phyloP scores from a whole-genome alignment of 163 green algal species.

The Trebouxiophyceae sp. region DNA sequence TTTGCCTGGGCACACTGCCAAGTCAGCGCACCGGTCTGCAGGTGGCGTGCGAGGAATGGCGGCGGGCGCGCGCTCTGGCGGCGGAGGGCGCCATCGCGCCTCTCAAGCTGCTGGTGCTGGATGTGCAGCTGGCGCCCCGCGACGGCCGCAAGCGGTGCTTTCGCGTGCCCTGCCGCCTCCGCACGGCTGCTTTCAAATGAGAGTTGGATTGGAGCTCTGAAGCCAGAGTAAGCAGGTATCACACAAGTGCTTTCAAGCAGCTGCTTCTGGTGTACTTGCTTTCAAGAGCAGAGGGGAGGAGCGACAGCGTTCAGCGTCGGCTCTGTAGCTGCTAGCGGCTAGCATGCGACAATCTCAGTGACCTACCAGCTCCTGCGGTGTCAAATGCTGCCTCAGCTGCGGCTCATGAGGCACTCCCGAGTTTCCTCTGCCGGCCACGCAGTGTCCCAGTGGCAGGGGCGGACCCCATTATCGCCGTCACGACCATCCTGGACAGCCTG shows the following conservation, averaged over 20 bases:
- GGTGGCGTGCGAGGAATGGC: constrained; percentile 5
- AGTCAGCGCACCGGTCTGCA: too few relatives aligned
- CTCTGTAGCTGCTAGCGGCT: not conserved
- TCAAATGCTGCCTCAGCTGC: too few relatives aligned
- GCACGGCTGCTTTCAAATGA: not conserved
- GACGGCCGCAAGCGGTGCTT: constrained; percentile 43
- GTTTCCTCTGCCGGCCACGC: too few relatives aligned
- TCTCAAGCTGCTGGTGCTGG: constrained; percentile 43
- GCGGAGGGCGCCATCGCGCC: constrained; percentile 41
- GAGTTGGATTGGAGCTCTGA: not conserved
- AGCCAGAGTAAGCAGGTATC: not conserved
- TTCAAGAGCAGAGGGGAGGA: not conserved
- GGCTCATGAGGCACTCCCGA: too few relatives aligned
- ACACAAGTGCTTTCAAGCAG: not conserved
- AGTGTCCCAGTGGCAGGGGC: too few relatives aligned
- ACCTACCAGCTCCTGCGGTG: too few relatives aligned
- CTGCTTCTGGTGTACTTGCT: not conserved
- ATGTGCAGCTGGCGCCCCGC: constrained; percentile 41
- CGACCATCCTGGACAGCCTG: too few relatives aligned
- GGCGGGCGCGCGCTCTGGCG: constrained; percentile 23
- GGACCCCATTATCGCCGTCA: too few relatives aligned
- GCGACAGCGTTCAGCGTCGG: not conserved
- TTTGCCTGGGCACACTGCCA: too few relatives aligned
- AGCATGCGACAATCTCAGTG: too few relatives aligned
- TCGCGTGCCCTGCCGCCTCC: not conserved